A percentile compares a stretch with the other conserved stretches of the same genome.
These are phyloP conservation scores for Testicularia cyperi DNA, from an alignment of 1,284 basidiomycete genomes.

Conservation along the genomic window DNA sequence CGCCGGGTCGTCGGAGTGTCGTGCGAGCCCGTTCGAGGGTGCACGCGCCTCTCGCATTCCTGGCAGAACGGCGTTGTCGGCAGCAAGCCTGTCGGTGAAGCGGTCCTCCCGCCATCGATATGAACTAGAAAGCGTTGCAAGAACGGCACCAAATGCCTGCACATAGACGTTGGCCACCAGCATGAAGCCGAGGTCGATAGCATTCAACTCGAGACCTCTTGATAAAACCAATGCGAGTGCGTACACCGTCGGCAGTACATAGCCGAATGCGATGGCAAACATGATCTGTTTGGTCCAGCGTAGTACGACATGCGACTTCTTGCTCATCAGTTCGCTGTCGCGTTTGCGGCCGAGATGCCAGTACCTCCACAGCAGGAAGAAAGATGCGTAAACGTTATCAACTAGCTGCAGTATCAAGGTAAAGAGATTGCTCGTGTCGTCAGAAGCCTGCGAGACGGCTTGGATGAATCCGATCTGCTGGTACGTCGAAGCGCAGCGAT, in stretches of 20 bases:
- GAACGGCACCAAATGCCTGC: conserved; percentile 35
- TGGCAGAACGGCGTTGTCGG: conserved; percentile 32
- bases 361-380: conserved; percentile 33
- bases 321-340: conserved; percentile 26
- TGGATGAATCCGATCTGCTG: conserved; percentile 6
- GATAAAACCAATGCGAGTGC: conserved; percentile 27
- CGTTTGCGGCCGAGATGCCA: conserved; percentile 26
- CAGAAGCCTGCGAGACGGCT: conserved; percentile 11
- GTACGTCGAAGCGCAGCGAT: conserved; percentile 5
- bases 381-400: conserved; percentile 33
- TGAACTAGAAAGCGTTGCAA: conserved; percentile 27
- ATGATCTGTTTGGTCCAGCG: conserved; percentile 28
- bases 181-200: conserved; percentile 38
- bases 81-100: conserved; percentile 25
- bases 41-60: conserved; percentile 18
- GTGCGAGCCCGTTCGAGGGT: conserved; percentile 2
- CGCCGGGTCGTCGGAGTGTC: neutral
- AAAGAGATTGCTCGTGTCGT: conserved; percentile 26
- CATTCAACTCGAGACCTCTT: conserved; percentile 7
- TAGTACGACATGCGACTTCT: conserved; percentile 5
- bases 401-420: conserved; percentile 35
- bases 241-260: conserved; percentile 32
- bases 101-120: conserved; percentile 43
- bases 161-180: conserved; percentile 47
- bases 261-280: conserved; percentile 36